phyloP scores from a whole-genome alignment of 371 early-diverging fungal genomes.

The Haplosporangium sp. region DNA sequence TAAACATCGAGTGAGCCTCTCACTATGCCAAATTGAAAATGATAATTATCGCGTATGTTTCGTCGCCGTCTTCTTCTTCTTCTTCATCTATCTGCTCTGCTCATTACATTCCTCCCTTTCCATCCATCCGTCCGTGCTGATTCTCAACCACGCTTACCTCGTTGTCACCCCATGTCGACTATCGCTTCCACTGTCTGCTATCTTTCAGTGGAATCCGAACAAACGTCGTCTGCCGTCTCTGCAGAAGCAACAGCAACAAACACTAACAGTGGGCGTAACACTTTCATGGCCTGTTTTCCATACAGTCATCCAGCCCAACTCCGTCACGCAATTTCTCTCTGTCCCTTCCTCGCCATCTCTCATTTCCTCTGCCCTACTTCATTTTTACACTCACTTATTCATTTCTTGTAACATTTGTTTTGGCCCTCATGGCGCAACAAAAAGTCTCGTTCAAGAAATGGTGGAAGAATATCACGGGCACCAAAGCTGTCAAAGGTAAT shows the following conservation, averaged over 20 bases:
- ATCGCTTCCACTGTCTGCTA: constrained; percentile 18
- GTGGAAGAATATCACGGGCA: constrained; percentile 56
- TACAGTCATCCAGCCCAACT: constrained; percentile 4
- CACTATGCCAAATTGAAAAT: too few species aligned
- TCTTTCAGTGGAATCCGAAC: constrained; percentile 28
- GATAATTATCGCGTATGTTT: too few species aligned
- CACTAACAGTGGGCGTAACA: not conserved
- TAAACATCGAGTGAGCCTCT: too few species aligned
- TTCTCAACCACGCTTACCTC: constrained; percentile 14
- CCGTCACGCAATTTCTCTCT: not conserved
- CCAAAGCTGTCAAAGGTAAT: constrained; percentile 50
- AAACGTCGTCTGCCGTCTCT: not conserved
- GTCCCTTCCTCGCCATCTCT: constrained; percentile 3
- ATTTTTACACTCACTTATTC: not conserved
- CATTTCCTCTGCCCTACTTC: not conserved
- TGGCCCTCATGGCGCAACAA: constrained; percentile 55
- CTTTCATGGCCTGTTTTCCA: too few species aligned
- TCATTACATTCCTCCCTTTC: not conserved
- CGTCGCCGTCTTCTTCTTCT: not conserved
- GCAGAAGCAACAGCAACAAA: not conserved
- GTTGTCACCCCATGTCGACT: constrained; percentile 10
- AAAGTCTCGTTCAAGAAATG: constrained; percentile 53
- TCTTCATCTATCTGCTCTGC: not conserved
- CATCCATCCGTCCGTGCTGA: too few species aligned
- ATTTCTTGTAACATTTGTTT: too few species aligned